A percentile compares a stretch with the other conserved stretches of the same genome.
These are phyloP conservation scores for Gossypium davidsonii DNA, from an alignment of 441 rosid genomes.

Conservation along the genomic window DNA sequence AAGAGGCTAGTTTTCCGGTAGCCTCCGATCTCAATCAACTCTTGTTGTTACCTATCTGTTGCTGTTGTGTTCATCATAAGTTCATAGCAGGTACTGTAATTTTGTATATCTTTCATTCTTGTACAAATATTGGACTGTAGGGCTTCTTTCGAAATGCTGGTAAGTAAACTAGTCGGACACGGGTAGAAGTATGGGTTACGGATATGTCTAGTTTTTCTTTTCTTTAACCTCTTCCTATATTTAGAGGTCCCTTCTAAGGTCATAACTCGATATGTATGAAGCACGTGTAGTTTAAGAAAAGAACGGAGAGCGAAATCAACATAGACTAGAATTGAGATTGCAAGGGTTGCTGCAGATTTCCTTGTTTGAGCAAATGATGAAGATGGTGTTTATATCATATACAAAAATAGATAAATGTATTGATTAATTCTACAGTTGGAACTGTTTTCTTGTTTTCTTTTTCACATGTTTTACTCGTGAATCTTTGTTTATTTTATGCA, in stretches of 20 bases:
- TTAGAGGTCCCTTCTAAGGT: too few species aligned
- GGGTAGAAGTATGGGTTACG: not conserved
- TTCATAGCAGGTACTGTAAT: not conserved
- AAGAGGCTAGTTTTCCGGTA: constrained; percentile 38
- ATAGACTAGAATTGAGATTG: not conserved
- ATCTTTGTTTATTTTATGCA: too few species aligned
- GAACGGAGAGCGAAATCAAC: too few species aligned
- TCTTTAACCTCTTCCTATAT: too few species aligned
- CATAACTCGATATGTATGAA: too few species aligned
- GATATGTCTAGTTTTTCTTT: not conserved
- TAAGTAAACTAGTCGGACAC: not conserved
- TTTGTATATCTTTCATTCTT: constrained; percentile 1
- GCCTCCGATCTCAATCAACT: not conserved
- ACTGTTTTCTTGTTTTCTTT: too few species aligned
- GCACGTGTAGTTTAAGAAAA: too few species aligned
- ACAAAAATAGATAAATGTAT: not conserved
- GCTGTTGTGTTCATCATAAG: not conserved
- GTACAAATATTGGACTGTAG: not conserved
- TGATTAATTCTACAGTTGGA: too few species aligned
- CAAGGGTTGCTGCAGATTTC: not conserved
- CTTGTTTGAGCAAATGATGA: not conserved
- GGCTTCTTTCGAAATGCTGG: not conserved
- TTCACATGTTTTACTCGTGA: too few species aligned
- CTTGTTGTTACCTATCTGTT: constrained; percentile 5
- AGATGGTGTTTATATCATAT: not conserved